Base-by-base conservation (phyloP, 164 flowering plant species). In the Amborella trichopoda region DNA sequence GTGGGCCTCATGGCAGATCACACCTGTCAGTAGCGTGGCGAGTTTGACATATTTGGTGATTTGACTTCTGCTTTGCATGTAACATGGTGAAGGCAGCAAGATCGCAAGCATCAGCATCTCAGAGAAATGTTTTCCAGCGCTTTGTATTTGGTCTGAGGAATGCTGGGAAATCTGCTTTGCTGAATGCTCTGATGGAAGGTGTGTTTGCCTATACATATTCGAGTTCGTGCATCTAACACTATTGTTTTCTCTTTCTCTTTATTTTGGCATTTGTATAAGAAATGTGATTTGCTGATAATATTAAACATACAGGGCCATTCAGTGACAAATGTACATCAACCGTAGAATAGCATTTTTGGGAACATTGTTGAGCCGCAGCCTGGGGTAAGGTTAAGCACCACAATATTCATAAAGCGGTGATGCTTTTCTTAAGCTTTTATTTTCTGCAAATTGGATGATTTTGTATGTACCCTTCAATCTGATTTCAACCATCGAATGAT, bases 1-100 rank as follows among this genome's bases (percentile, higher is more conserved):
- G 99, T 93, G 99, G 99, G 79, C 95, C 81, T 93, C 43, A 88
- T 93, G 95, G 76, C 96, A 30, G 75, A 82, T 28, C 59, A 91
- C 84, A 39, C 96, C 99, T 28, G 73, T 71, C 45, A 60, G 66
- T 28, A 73, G 69, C 42, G 54, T 85, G 49, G 91, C 77, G 46
- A 73, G 81, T 66, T 64, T 93, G 65, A 74, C 74, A 47, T 93
- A 85, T 63, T 72, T 62, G 74, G 72, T 53, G 95, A 88, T 68
- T 74, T 74, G 42, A 39, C 87, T 32, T 68, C 95, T 37, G 81
- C 95, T 3, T 54, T 84, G 40, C 79, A 69, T 55, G 60, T 82
- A 24, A 88, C 96, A 25, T 72, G 89, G 61, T 73, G 65, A 58
- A 77, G 96, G 50, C 68, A 74, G 3, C 5, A 71, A 33, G 95